phyloP scores from a whole-genome alignment of 2,329 filamentous ascomycete species.

The Beauveria sp. region DNA sequence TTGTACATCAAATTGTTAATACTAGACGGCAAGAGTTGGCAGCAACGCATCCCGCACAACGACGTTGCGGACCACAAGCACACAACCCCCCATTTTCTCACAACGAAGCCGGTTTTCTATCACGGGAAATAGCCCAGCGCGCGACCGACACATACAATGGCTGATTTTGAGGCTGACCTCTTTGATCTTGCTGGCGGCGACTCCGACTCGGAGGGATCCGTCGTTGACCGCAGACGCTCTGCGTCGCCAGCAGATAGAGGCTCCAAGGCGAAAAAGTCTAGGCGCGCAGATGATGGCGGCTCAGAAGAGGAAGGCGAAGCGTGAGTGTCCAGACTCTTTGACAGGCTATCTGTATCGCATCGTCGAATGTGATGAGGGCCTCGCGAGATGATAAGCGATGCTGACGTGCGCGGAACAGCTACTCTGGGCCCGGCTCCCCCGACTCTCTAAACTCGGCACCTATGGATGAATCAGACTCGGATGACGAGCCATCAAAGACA shows the following conservation, averaged over 20 bases:
- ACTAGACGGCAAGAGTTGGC: neutral
- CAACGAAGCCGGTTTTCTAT: neutral
- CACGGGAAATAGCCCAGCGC: neutral
- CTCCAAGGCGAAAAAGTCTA: conserved; percentile 36
- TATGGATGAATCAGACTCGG: conserved; percentile 82
- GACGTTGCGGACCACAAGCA: neutral
- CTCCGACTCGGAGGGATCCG: conserved; percentile 50
- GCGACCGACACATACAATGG: conserved; percentile 48
- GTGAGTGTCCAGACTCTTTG: conserved; percentile 23
- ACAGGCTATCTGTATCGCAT: neutral
- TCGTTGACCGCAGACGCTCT: conserved; percentile 46
- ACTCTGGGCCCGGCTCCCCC: conserved; percentile 59
- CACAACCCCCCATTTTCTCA: neutral
- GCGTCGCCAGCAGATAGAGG: conserved; percentile 36
- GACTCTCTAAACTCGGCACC: conserved; percentile 73
- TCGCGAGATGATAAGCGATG: conserved; percentile 8
- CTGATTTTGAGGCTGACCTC: conserved; percentile 87
- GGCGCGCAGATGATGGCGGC: conserved; percentile 34
- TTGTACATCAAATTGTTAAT: neutral
- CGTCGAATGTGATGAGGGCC: neutral
- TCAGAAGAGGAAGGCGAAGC: conserved; percentile 58
- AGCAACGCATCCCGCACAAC: neutral
- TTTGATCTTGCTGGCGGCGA: conserved; percentile 84
- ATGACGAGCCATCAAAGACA: conserved; percentile 38
- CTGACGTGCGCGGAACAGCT: conserved; percentile 39